Base-by-base conservation (phyloP, 192 early-diverging fungal genomes). In the Podila horticola region DNA sequence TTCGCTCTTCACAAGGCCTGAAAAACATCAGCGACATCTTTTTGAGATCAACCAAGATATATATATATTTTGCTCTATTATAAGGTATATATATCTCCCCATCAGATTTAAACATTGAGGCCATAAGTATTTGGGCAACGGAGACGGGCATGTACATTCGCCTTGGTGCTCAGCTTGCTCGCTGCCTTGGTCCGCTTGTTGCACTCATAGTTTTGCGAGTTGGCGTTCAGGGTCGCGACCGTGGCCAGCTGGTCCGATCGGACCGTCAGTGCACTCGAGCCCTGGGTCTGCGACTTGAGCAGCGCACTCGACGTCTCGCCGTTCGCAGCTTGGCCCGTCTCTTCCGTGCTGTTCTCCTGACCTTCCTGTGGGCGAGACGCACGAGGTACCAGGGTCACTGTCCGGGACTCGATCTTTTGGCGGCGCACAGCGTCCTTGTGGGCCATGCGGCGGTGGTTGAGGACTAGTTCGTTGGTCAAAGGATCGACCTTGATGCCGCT, bases 371-470 rank as follows among this genome's bases (percentile, higher is more conserved):
- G 74, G 12, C 61, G 59, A 5, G 62, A 45, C 0, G 71, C 34
- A 11, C 71, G 70, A 0, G 77, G 62, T 4, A 65, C 13, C 6
- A 81, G 71, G 31, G 62, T 69, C 30, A 81, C 71, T 17, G 77
- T 59, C 9, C 77, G 67, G 20, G 77, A 81, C 24, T 81, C 77
- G 45, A 81, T 67, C 62, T 69, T 72, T 55, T 81, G 77, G 50
- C 77, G 77, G 17, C 77, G 77, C 17, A 31, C 77, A 11, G 77
- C 77, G 33, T 81, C 77, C 67, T 81, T 81, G 67, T 63, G 77
- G 6, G 77, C 61, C 26, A 81, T 66, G 30, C 77, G 70, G 29
- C 77, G 77, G 34, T 81, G 57, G 67, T 81, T 81, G 58, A 81
- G 77, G 34, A 81, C 71, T 20, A 81, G 77, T 34, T 81, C 77